Evolutionary conservation across 129 eudicot genomes (phyloP).

Genomic region (Flaveria brownii): DNA sequence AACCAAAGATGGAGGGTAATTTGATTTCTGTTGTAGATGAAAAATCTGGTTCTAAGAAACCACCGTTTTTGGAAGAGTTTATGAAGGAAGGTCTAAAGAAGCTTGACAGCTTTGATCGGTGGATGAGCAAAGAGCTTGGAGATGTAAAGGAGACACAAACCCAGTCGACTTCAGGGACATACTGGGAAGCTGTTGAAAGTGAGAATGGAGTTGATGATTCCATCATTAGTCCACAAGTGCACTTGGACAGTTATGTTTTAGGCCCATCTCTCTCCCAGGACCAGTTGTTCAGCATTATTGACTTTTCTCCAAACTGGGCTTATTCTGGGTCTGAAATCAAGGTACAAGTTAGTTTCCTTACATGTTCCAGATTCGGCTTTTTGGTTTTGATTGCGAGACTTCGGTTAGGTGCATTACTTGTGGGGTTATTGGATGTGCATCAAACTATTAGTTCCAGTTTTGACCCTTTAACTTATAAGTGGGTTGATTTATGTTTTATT

Average conservation of each 20-base stretch:
- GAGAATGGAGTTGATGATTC: constrained; percentile 72
- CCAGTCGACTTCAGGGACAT: constrained; percentile 71
- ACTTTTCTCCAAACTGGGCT: constrained; percentile 87
- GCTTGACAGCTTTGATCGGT: constrained; percentile 94
- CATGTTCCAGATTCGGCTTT: constrained; percentile 13
- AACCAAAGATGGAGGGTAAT: constrained; percentile 40
- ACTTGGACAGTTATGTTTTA: constrained; percentile 56
- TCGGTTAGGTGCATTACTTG: neutral
- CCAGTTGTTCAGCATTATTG: constrained; percentile 85
- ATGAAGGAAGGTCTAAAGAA: constrained; percentile 73
- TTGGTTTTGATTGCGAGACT: neutral
- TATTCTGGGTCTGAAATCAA: constrained; percentile 61
- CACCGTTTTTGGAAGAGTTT: constrained; percentile 62
- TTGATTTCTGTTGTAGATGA: constrained; percentile 26
- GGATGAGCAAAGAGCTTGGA: constrained; percentile 96
- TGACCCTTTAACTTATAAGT: neutral
- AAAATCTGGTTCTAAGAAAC: constrained; percentile 52
- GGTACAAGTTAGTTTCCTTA: constrained; percentile 46
- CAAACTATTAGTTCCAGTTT: neutral
- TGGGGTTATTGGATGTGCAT: constrained; percentile 1
- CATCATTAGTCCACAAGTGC: constrained; percentile 52
- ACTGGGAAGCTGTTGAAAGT: constrained; percentile 81
- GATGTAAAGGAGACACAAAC: constrained; percentile 73
- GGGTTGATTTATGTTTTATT: neutral
- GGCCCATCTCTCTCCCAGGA: constrained; percentile 92